Conservation (phyloP, 257 asterid genomes). For the Plantago major region DNA sequence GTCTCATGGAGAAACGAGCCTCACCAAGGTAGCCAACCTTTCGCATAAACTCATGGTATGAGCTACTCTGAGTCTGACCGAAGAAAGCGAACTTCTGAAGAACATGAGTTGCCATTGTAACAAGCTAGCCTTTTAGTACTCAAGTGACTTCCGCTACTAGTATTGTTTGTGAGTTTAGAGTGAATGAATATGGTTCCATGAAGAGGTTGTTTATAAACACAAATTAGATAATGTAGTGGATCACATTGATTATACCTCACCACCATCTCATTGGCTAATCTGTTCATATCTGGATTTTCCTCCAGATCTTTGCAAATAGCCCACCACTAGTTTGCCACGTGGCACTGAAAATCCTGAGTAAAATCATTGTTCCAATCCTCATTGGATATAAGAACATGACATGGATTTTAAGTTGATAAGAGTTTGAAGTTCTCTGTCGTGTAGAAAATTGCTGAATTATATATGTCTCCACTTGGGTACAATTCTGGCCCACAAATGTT, state of each 20-base stretch:
- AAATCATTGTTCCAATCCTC: slow-evolving; percentile 3
- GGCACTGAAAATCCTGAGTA: slow-evolving; percentile 28
- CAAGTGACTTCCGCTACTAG: not conserved
- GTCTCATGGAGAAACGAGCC: slow-evolving; percentile 87
- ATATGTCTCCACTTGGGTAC: too few species aligned
- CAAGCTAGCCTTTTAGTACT: not conserved
- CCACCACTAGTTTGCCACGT: slow-evolving; percentile 40
- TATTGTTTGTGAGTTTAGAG: not conserved
- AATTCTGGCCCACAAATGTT: too few species aligned
- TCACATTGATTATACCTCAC: slow-evolving; percentile 36
- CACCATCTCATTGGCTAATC: slow-evolving; percentile 47
- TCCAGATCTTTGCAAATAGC: slow-evolving; percentile 16
- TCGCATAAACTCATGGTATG: slow-evolving; percentile 36
- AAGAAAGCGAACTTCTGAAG: slow-evolving; percentile 70
- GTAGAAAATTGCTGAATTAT: too few species aligned
- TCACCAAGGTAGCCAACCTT: slow-evolving; percentile 49
- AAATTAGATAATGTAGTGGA: slow-evolving; percentile 32
- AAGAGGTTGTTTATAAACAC: slow-evolving; percentile 18
- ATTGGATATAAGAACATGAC: not conserved
- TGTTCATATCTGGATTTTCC: slow-evolving; percentile 36
- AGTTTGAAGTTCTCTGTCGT: too few species aligned
- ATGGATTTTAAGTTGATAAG: not conserved
- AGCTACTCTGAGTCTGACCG: slow-evolving; percentile 53
- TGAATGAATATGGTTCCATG: not conserved
- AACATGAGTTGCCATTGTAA: slow-evolving; percentile 61